Conservation (phyloP, 768 basidiomycete genomes). For the Hygrophoropsis aurantiaca region DNA sequence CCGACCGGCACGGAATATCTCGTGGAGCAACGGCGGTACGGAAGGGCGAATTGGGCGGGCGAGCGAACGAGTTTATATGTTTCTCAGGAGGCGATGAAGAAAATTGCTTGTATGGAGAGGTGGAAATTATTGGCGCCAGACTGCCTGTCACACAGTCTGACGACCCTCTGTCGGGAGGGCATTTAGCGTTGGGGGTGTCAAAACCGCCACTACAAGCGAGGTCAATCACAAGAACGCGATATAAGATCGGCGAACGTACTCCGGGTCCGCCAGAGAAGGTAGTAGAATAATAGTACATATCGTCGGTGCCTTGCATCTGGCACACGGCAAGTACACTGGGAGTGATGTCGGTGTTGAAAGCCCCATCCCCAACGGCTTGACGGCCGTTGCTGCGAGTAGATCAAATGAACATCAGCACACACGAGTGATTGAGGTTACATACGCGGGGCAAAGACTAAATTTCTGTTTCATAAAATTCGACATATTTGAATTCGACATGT, state of each 20-base stretch:
- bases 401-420: conserved; percentile 8
- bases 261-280: conserved; percentile 92
- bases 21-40: conserved; percentile 37
- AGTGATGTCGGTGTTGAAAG: conserved; percentile 73
- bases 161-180: conserved; percentile 96
- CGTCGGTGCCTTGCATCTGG: conserved; percentile 75
- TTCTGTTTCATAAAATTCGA: conserved; percentile 71
- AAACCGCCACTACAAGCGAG: conserved; percentile 84
- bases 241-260: conserved; percentile 45
- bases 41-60: conserved; percentile 18
- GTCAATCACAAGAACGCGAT: conserved; percentile 8
- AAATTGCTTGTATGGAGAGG: conserved; percentile 36
- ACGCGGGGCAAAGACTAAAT: conserved; percentile 97
- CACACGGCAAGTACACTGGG: conserved; percentile 84
- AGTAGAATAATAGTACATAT: conserved; percentile 90
- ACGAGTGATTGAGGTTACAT: conserved; percentile 26
- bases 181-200: conserved; percentile 89
- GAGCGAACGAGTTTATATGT: conserved; percentile 15
- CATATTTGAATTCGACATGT: conserved; percentile 74
- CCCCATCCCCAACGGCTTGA: conserved; percentile 98
- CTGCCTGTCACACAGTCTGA: conserved; percentile 93
- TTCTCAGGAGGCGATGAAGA: conserved; percentile 29
- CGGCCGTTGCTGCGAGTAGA: conserved; percentile 75
- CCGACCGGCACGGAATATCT: conserved; percentile 40
- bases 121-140: conserved; percentile 64